phyloP scores from a whole-genome alignment of 2,329 filamentous ascomycete genomes.

The Cladophialophora chaetospira region DNA sequence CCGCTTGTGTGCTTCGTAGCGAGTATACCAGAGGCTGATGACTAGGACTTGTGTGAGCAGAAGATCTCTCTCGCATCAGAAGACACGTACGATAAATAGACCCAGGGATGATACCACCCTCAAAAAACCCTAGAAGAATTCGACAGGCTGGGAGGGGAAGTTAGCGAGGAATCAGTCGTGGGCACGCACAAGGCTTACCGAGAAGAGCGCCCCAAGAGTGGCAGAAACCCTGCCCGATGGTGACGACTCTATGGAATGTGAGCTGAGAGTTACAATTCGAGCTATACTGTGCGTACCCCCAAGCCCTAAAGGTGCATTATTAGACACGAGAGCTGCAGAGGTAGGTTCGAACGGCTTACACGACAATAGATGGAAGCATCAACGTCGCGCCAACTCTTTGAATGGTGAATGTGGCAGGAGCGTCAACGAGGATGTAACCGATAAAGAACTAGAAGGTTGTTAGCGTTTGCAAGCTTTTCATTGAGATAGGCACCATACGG shows the following conservation, averaged over 20 bases:
- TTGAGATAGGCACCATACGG: constrained; percentile 7
- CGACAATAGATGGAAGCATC: constrained; percentile 29
- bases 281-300: too few species aligned
- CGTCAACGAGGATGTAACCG: constrained; percentile 36
- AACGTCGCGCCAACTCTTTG: constrained; percentile 34
- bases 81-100: constrained; percentile 7
- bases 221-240: constrained; percentile 40
- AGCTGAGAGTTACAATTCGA: too few species aligned
- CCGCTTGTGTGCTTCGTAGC: constrained; percentile 40
- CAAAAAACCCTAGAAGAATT: constrained; percentile 41
- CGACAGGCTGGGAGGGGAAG: constrained; percentile 35
- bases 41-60: constrained; percentile 4
- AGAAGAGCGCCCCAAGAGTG: constrained; percentile 17
- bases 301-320: background rate
- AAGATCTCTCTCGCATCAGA: background rate
- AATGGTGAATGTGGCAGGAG: constrained; percentile 37
- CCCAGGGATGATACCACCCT: constrained; percentile 32
- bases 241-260: constrained; percentile 29
- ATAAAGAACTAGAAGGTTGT: constrained; percentile 34
- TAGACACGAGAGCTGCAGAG: background rate
- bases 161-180: constrained; percentile 28
- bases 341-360: background rate
- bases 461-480: background rate
- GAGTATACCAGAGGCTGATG: constrained; percentile 37
- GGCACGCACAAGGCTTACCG: constrained; percentile 22